Percentiles rank a stretch among this genome's conserved stretches.
Evolutionary conservation across 768 basidiomycete genomes (phyloP).

Genomic region (button mushroom (Agaricus bisporus)): DNA sequence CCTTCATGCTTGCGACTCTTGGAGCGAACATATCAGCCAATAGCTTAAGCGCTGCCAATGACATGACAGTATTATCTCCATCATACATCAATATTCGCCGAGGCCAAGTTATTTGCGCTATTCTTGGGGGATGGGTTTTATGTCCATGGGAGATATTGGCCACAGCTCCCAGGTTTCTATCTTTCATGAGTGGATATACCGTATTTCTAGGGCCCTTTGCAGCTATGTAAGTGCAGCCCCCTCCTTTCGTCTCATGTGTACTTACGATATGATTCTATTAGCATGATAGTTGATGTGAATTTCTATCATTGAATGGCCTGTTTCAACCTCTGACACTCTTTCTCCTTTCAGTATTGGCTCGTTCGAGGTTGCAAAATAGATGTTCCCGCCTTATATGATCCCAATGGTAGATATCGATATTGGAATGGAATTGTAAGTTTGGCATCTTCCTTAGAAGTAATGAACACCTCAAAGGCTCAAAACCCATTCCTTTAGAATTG

Average conservation of each 20-base stretch:
- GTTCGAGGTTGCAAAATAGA: constrained; percentile 68
- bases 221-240: constrained; percentile 48
- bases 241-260: neutral
- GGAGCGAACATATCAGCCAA: constrained; percentile 79
- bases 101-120: constrained; percentile 72
- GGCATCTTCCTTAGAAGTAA: constrained; percentile 47
- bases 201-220: constrained; percentile 85
- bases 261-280: constrained; percentile 13
- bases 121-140: constrained; percentile 82
- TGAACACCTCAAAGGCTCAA: no score
- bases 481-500: no score
- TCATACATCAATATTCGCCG: constrained; percentile 76
- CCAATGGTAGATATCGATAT: constrained; percentile 75
- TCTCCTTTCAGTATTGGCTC: constrained; percentile 59
- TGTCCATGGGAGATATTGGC: constrained; percentile 83
- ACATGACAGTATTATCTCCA: constrained; percentile 75
- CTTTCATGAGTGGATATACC: constrained; percentile 80
- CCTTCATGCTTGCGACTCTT: constrained; percentile 67
- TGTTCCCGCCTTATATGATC: constrained; percentile 81
- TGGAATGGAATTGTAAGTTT: constrained; percentile 58
- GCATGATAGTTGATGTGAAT: constrained; percentile 42
- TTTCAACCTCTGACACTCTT: constrained; percentile 1
- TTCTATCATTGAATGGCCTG: neutral
- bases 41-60: constrained; percentile 66
- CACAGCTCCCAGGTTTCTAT: constrained; percentile 60